phyloP scores from a whole-genome alignment of 2,329 filamentous ascomycete genomes.

The Chaetomium globosum region DNA sequence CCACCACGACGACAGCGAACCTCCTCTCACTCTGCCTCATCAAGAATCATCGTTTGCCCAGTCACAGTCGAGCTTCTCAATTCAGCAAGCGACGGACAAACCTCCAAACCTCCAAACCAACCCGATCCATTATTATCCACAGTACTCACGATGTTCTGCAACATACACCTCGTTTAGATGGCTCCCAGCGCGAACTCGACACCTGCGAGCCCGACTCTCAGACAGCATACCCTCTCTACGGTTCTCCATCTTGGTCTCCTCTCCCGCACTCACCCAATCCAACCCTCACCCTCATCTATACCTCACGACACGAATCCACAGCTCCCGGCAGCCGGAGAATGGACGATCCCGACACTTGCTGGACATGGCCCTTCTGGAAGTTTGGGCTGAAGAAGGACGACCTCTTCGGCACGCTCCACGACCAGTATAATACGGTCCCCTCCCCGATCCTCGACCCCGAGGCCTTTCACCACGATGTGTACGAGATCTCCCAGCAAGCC shows the following conservation, averaged over 20 bases:
- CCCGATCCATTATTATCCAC: slow-evolving; percentile 9
- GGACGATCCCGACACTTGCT: slow-evolving; percentile 56
- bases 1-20: slow-evolving; percentile 22
- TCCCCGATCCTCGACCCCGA: slow-evolving; percentile 61
- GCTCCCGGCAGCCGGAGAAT: slow-evolving; percentile 45
- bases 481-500: slow-evolving; percentile 58
- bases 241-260: slow-evolving; percentile 37
- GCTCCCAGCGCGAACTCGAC: slow-evolving; percentile 37
- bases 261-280: slow-evolving; percentile 28
- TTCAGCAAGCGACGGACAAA: slow-evolving; percentile 14
- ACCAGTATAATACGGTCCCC: slow-evolving; percentile 62
- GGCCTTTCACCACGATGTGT: slow-evolving; percentile 64
- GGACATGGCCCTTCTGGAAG: slow-evolving; percentile 63
- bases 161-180: slow-evolving; percentile 41
- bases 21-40: slow-evolving; percentile 26
- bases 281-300: slow-evolving; percentile 16
- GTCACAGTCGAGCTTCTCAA: slow-evolving; percentile 3
- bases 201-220: slow-evolving; percentile 31
- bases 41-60: slow-evolving; percentile 22
- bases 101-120: slow-evolving; percentile 1
- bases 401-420: slow-evolving; percentile 60
- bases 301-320: slow-evolving; percentile 14
- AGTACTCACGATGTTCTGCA: slow-evolving; percentile 36
- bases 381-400: slow-evolving; percentile 64
- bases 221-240: slow-evolving; percentile 32